Evolutionary conservation across 1,139 yeast genomes (phyloP).

Genomic region (Diutina rugosa): DNA sequence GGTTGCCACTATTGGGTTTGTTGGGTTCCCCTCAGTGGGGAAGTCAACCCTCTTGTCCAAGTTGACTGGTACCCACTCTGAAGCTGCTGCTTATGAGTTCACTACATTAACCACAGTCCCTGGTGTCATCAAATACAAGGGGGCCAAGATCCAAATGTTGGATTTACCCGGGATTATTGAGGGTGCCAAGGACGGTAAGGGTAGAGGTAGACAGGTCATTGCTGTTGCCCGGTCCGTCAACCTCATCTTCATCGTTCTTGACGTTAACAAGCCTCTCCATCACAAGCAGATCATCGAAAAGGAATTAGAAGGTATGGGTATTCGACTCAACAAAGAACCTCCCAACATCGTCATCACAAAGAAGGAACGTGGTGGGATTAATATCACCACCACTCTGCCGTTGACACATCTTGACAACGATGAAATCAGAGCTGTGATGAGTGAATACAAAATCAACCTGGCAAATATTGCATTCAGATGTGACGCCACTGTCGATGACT

Average conservation of each 20-base stretch:
- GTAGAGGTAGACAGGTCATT: conserved; percentile 97
- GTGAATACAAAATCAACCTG: conserved; percentile 86
- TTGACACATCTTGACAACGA: conserved; percentile 83
- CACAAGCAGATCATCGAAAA: conserved; percentile 89
- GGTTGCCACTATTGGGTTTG: conserved; percentile 93
- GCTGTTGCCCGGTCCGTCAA: conserved; percentile 97
- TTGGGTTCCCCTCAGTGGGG: conserved; percentile 98
- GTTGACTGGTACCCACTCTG: conserved; percentile 91
- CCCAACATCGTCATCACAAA: conserved; percentile 86
- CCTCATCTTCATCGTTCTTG: conserved; percentile 81
- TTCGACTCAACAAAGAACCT: conserved; percentile 79
- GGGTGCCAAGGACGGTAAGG: conserved; percentile 98
- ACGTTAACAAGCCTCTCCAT: conserved; percentile 89
- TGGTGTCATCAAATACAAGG: conserved; percentile 88
- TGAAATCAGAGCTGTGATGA: conserved; percentile 91
- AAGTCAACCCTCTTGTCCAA: conserved; percentile 78
- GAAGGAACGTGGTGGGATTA: conserved; percentile 92
- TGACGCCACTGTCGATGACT: conserved; percentile 94
- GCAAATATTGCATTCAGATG: conserved; percentile 97
- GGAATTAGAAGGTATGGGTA: conserved; percentile 95
- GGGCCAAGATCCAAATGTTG: conserved; percentile 95
- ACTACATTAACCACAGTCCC: conserved; percentile 97
- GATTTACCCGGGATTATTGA: conserved; percentile 98
- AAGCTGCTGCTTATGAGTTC: conserved; percentile 94
- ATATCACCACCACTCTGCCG: conserved; percentile 87